Conservation (phyloP, 495 filamentous ascomycete species). For the Hypoxylon rickii region DNA sequence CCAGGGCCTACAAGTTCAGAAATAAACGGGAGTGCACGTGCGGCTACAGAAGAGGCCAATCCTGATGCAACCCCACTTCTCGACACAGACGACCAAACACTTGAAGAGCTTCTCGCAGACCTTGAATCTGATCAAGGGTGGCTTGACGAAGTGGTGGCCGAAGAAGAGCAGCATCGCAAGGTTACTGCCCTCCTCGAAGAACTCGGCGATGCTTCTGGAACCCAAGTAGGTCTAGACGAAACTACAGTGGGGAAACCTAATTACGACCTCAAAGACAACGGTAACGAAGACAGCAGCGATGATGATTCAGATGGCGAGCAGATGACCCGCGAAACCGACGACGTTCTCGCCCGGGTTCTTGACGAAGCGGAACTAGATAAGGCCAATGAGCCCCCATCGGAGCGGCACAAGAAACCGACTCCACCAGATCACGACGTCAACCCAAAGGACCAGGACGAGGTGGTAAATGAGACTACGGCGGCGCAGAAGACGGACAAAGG, state of each 20-base stretch:
- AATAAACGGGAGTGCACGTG: no score
- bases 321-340: slow-evolving; percentile 42
- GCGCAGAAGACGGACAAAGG: neutral
- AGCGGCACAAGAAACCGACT: slow-evolving; percentile 4
- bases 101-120: slow-evolving; percentile 45
- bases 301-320: slow-evolving; percentile 49
- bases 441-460: neutral
- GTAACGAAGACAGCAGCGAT: slow-evolving; percentile 19
- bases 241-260: no score
- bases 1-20: slow-evolving; percentile 11
- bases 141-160: slow-evolving; percentile 30
- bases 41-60: slow-evolving; percentile 1
- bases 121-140: slow-evolving; percentile 36
- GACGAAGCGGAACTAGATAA: slow-evolving; percentile 45
- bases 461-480: neutral
- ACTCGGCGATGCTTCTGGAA: slow-evolving; percentile 17
- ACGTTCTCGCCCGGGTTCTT: slow-evolving; percentile 40
- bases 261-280: slow-evolving; percentile 12
- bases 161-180: slow-evolving; percentile 35
- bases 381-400: slow-evolving; percentile 13
- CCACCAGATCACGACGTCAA: slow-evolving; percentile 12
- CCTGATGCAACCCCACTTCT: slow-evolving; percentile 29
- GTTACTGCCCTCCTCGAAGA: slow-evolving; percentile 36
- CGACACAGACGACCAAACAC: slow-evolving; percentile 39
- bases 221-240: slow-evolving; percentile 1